Evolutionary conservation across 345 rosid species (phyloP).

Genomic region (Acer saccharum): DNA sequence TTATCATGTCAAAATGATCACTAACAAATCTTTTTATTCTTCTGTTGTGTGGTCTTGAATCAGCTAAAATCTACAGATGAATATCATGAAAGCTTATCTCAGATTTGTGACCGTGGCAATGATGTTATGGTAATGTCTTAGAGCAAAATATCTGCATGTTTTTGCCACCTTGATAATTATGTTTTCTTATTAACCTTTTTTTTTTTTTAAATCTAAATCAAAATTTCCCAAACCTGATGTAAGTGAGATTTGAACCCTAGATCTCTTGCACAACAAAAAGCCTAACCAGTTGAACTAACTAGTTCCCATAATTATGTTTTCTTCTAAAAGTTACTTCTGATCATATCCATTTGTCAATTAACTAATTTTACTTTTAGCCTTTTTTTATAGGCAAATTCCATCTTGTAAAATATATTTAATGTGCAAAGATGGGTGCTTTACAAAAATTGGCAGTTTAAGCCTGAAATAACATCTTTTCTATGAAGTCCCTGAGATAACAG

Average conservation of each 20-base stretch:
- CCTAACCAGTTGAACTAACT: background rate
- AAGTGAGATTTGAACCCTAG: background rate
- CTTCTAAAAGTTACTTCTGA: background rate
- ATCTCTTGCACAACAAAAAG: background rate
- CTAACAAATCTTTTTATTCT: background rate
- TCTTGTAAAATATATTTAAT: background rate
- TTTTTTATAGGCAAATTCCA: background rate
- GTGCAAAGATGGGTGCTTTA: background rate
- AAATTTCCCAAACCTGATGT: background rate
- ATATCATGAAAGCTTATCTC: slow-evolving; percentile 26
- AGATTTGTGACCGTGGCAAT: slow-evolving; percentile 15
- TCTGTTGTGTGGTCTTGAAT: slow-evolving; percentile 15
- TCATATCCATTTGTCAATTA: background rate
- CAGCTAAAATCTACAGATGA: slow-evolving; percentile 34
- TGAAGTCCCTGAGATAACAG: background rate
- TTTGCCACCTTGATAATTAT: background rate
- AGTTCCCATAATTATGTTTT: background rate
- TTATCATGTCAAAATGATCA: slow-evolving; percentile 1
- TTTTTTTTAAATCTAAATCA: background rate
- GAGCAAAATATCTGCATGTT: background rate
- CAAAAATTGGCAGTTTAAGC: background rate
- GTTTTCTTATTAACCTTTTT: background rate
- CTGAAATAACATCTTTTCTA: background rate
- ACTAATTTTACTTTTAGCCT: background rate
- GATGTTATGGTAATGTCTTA: slow-evolving; percentile 20